Percentiles rank a stretch among this genome's conserved stretches.
These are phyloP conservation scores for Tylopilus intermedius DNA, from an alignment of 768 basidiomycete genomes.

Conservation along the genomic window DNA sequence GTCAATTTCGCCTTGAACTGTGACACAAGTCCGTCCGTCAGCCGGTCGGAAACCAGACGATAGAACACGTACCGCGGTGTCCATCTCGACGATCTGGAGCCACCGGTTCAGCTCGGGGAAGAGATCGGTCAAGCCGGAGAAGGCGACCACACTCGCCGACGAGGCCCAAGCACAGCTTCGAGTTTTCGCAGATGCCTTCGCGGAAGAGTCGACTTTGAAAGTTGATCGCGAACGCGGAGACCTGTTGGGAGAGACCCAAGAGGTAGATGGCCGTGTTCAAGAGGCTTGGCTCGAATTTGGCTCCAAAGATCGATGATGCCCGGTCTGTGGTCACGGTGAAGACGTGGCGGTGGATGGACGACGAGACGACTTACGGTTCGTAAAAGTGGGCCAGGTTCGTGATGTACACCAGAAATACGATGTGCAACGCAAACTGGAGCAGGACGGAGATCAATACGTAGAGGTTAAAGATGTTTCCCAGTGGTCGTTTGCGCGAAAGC, in stretches of 20 bases:
- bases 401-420: slow-evolving; percentile 86
- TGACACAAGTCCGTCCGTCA: not conserved
- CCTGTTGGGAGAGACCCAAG: slow-evolving; percentile 92
- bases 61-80: slow-evolving; percentile 47
- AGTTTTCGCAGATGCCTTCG: slow-evolving; percentile 94
- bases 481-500: slow-evolving; percentile 85
- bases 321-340: slow-evolving; percentile 34
- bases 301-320: slow-evolving; percentile 85
- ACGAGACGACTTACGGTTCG: slow-evolving; percentile 60
- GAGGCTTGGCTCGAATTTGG: slow-evolving; percentile 91
- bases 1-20: slow-evolving; percentile 86
- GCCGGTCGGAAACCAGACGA: not conserved
- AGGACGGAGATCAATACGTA: slow-evolving; percentile 57
- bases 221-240: slow-evolving; percentile 98
- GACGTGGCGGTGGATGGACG: not conserved
- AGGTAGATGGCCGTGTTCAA: slow-evolving; percentile 97
- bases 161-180: slow-evolving; percentile 89
- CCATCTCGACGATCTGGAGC: slow-evolving; percentile 96
- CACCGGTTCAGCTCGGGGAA: slow-evolving; percentile 93
- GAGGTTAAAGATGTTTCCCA: slow-evolving; percentile 85
- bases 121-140: slow-evolving; percentile 90
- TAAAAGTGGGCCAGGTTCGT: slow-evolving; percentile 74
- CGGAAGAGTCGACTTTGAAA: slow-evolving; percentile 99
- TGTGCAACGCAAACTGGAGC: slow-evolving; percentile 91
- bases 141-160: slow-evolving; percentile 86